Conservation (phyloP, 164 flowering plant genomes). For the Taxillus chinensis region DNA sequence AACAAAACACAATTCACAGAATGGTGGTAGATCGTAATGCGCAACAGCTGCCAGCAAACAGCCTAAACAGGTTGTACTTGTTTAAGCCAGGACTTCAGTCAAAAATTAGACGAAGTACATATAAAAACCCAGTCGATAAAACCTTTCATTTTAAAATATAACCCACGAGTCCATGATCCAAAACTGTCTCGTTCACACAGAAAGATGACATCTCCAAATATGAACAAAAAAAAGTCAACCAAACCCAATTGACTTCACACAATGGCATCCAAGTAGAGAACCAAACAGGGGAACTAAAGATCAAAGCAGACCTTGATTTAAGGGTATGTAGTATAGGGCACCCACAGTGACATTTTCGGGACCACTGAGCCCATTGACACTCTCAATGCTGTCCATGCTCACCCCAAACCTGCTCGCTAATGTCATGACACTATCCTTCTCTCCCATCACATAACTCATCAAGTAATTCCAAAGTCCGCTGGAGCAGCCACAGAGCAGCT, state of each 20-base stretch:
- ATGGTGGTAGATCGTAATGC: too few species aligned
- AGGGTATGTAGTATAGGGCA: conserved; percentile 58
- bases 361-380: conserved; percentile 57
- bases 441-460: conserved; percentile 79
- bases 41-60: too few species aligned
- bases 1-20: too few species aligned
- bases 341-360: conserved; percentile 72
- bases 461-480: conserved; percentile 89
- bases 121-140: too few species aligned
- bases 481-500: conserved; percentile 81
- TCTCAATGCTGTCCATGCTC: conserved; percentile 87
- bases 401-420: conserved; percentile 89
- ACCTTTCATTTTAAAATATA: too few species aligned
- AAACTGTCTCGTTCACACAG: too few species aligned
- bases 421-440: conserved; percentile 60
- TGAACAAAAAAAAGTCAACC: conserved; percentile 1
- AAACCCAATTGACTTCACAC: neutral
- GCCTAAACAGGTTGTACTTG: too few species aligned
- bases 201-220: neutral
- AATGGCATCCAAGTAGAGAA: neutral
- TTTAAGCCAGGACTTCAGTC: too few species aligned
- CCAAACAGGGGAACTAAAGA: neutral
- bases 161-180: too few species aligned
- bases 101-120: too few species aligned
- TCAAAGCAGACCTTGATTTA: conserved; percentile 59